Percentiles rank a stretch among this genome's conserved stretches.
phyloP scores from a whole-genome alignment of 768 basidiomycete genomes.

The Daedalea quercina region DNA sequence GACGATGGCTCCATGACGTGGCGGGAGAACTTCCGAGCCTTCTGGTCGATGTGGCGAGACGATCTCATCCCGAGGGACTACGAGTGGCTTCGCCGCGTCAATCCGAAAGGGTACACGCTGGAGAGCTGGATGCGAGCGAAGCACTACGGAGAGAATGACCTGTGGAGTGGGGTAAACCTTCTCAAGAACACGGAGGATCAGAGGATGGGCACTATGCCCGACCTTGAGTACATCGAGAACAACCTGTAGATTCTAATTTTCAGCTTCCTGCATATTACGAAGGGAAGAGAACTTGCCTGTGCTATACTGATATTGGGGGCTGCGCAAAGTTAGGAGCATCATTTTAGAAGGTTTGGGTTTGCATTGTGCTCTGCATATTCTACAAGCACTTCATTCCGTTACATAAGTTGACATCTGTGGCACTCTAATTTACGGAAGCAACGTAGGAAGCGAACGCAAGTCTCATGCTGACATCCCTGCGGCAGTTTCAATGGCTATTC shows the following conservation, averaged over 20 bases:
- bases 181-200: neutral
- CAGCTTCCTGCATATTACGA: too few relatives aligned
- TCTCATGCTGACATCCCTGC: too few relatives aligned
- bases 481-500: too few relatives aligned
- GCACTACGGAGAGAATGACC: constrained; percentile 16
- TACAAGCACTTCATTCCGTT: too few relatives aligned
- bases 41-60: constrained; percentile 39
- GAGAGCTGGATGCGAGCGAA: constrained; percentile 36
- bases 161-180: neutral
- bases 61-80: constrained; percentile 36
- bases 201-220: neutral
- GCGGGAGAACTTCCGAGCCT: constrained; percentile 33
- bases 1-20: constrained; percentile 18
- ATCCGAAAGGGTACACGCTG: constrained; percentile 29
- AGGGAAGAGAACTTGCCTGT: too few relatives aligned
- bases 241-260: neutral
- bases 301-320: too few relatives aligned
- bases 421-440: too few relatives aligned
- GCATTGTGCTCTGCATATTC: too few relatives aligned
- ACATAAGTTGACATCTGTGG: too few relatives aligned
- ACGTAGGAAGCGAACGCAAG: too few relatives aligned
- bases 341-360: too few relatives aligned
- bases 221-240: neutral
- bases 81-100: constrained; percentile 34
- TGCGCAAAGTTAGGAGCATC: too few relatives aligned